A percentile compares a stretch with the other conserved stretches of the same genome.
Conservation (phyloP, 2,329 filamentous ascomycete species). For the Delphinella strobiligena region DNA sequence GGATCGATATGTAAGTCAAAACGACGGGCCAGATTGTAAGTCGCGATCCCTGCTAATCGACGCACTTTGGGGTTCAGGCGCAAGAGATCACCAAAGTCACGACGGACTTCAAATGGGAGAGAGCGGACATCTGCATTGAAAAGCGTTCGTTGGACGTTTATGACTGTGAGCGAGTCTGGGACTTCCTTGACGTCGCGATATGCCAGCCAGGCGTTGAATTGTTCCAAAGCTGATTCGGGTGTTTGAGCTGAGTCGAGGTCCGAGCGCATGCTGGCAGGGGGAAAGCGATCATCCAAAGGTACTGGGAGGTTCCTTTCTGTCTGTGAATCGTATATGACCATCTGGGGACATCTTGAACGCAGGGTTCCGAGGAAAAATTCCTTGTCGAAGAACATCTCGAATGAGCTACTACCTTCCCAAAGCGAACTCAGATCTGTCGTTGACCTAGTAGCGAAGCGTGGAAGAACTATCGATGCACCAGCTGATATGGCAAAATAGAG, state of each 20-base stretch:
- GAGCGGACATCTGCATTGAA: constrained; percentile 19
- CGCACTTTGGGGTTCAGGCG: constrained; percentile 15
- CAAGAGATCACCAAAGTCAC: constrained; percentile 19
- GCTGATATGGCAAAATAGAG: constrained; percentile 36
- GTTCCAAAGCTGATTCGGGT: constrained; percentile 8
- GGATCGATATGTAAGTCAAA: constrained; percentile 18
- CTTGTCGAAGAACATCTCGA: constrained; percentile 18
- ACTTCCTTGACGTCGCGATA: constrained; percentile 5
- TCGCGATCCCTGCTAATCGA: constrained; percentile 21
- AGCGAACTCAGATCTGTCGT: constrained; percentile 12
- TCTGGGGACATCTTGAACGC: constrained; percentile 14
- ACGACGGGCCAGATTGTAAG: constrained; percentile 20
- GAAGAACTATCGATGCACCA: constrained; percentile 26
- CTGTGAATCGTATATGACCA: constrained; percentile 15
- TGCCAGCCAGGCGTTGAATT: constrained; percentile 15
- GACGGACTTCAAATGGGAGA: constrained; percentile 14
- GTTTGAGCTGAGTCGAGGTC: constrained; percentile 13
- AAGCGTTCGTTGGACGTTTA: constrained; percentile 17
- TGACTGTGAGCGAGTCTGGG: constrained; percentile 11
- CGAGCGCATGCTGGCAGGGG: constrained; percentile 13
- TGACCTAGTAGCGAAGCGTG: constrained; percentile 11
- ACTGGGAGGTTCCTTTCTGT: constrained; percentile 8
- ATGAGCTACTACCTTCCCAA: constrained; percentile 14
- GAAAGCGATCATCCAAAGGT: constrained; percentile 14
- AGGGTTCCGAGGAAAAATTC: constrained; percentile 15